Evolutionary conservation across 345 rosid species (phyloP).

Genomic region (Pistacia atlantica): DNA sequence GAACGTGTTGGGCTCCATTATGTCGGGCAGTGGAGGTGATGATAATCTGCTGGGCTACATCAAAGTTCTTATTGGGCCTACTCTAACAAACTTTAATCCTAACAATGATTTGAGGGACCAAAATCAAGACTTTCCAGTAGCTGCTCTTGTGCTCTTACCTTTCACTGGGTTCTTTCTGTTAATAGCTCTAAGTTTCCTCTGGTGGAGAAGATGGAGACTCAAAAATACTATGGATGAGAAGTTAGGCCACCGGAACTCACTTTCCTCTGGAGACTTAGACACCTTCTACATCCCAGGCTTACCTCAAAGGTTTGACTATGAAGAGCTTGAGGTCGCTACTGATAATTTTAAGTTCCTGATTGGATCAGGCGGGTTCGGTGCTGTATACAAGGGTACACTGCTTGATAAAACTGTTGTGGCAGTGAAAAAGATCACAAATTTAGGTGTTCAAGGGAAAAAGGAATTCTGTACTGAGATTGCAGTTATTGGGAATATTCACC

Average conservation of each 20-base stretch:
- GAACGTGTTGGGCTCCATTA: slow-evolving; percentile 66
- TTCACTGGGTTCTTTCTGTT: slow-evolving; percentile 49
- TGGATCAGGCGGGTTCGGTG: slow-evolving; percentile 83
- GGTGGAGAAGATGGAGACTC: slow-evolving; percentile 56
- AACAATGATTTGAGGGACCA: slow-evolving; percentile 19
- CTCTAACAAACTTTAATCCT: slow-evolving; percentile 19
- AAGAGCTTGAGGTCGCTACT: slow-evolving; percentile 67
- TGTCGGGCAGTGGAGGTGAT: slow-evolving; percentile 28
- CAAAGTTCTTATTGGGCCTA: slow-evolving; percentile 45
- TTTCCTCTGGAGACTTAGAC: slow-evolving; percentile 66
- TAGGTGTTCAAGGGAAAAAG: slow-evolving; percentile 64
- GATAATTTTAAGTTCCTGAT: slow-evolving; percentile 57
- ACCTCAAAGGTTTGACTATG: slow-evolving; percentile 63
- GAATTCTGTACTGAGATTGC: slow-evolving; percentile 82
- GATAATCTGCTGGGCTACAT: slow-evolving; percentile 47
- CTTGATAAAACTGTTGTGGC: slow-evolving; percentile 54
- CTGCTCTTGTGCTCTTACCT: slow-evolving; percentile 69
- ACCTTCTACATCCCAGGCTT: slow-evolving; percentile 72
- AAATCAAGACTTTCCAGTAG: slow-evolving; percentile 45
- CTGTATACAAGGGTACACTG: slow-evolving; percentile 66
- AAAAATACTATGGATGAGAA: slow-evolving; percentile 33
- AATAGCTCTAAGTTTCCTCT: slow-evolving; percentile 45
- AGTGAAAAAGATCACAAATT: slow-evolving; percentile 67
- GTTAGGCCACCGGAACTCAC: slow-evolving; percentile 30
- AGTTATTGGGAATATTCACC: slow-evolving; percentile 73